Evolutionary conservation across 2,329 filamentous ascomycete species (phyloP).

Genomic region (Anthostomella pinea): DNA sequence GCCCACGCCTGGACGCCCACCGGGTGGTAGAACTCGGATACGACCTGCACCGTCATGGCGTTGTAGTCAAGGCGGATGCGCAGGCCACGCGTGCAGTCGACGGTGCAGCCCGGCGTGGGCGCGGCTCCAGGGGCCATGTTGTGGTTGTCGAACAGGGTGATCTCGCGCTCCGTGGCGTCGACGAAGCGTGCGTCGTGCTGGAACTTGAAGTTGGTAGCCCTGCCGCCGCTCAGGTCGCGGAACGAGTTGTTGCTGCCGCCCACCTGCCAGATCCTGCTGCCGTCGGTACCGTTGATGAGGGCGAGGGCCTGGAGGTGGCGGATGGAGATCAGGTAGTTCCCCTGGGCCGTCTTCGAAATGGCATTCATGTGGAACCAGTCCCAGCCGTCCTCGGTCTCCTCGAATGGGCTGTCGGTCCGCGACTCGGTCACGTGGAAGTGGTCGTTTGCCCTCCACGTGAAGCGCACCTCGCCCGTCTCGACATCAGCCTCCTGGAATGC

Average conservation of each 20-base stretch:
- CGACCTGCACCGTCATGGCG: constrained; percentile 40
- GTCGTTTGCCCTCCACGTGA: constrained; percentile 36
- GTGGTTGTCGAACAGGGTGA: constrained; percentile 41
- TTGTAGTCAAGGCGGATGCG: constrained; percentile 44
- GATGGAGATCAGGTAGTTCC: constrained; percentile 38
- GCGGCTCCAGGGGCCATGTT: constrained; percentile 24
- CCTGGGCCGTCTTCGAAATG: constrained; percentile 33
- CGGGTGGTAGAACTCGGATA: constrained; percentile 42
- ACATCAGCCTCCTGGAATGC: constrained; percentile 40
- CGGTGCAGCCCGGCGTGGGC: constrained; percentile 26
- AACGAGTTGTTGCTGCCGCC: constrained; percentile 39
- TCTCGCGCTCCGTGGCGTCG: constrained; percentile 25
- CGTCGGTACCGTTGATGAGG: constrained; percentile 32
- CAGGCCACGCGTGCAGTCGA: constrained; percentile 40
- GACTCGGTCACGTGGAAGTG: constrained; percentile 22
- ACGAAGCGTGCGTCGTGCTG: constrained; percentile 39
- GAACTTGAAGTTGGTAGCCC: constrained; percentile 36
- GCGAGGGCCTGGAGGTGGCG: constrained; percentile 32
- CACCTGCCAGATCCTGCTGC: constrained; percentile 36
- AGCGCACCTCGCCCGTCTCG: constrained; percentile 35
- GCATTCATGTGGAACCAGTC: constrained; percentile 42
- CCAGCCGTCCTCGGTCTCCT: constrained; percentile 17
- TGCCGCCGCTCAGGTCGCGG: constrained; percentile 33
- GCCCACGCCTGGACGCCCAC: constrained; percentile 37
- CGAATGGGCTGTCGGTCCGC: constrained; percentile 6